These are phyloP conservation scores for Areca catechu DNA, from an alignment of 176 grass and related monocot genomes.

Conservation along the genomic window DNA sequence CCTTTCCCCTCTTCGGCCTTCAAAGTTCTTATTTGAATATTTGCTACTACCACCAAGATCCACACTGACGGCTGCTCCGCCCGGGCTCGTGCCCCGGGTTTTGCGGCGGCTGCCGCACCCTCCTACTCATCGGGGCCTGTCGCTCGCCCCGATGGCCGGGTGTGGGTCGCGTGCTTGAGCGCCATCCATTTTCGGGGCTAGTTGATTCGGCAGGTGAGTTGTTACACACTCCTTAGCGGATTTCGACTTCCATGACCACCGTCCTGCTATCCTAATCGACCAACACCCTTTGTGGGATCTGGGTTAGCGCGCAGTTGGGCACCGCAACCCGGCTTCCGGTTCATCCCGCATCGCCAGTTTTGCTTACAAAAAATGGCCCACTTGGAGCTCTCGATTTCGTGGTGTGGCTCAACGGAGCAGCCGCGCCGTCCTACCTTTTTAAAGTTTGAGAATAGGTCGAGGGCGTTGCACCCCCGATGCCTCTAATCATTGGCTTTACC, in stretches of 20 bases:
- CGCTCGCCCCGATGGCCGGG: too few relatives aligned
- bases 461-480: constrained; percentile 40
- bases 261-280: constrained; percentile 31
- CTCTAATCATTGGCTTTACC: constrained; percentile 12
- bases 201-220: constrained; percentile 35
- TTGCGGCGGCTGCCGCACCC: too few relatives aligned
- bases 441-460: constrained; percentile 51
- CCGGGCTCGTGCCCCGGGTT: too few relatives aligned
- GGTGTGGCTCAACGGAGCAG: too few relatives aligned
- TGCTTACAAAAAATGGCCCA: too few relatives aligned
- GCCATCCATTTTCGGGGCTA: constrained; percentile 33
- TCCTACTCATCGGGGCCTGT: too few relatives aligned
- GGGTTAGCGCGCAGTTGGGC: constrained; percentile 22
- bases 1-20: constrained; percentile 27
- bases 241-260: constrained; percentile 22
- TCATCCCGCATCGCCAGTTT: too few relatives aligned
- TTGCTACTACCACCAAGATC: constrained; percentile 49
- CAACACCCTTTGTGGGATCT: constrained; percentile 56
- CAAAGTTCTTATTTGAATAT: constrained; percentile 46
- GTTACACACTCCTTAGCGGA: constrained; percentile 6
- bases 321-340: too few relatives aligned
- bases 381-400: too few relatives aligned
- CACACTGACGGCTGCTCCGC: constrained; percentile 40
- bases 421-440: too few relatives aligned
- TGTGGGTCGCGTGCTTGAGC: constrained; percentile 29